Evolutionary conservation across 495 filamentous ascomycete genomes (phyloP).

Genomic region (Acidomyces sp.): DNA sequence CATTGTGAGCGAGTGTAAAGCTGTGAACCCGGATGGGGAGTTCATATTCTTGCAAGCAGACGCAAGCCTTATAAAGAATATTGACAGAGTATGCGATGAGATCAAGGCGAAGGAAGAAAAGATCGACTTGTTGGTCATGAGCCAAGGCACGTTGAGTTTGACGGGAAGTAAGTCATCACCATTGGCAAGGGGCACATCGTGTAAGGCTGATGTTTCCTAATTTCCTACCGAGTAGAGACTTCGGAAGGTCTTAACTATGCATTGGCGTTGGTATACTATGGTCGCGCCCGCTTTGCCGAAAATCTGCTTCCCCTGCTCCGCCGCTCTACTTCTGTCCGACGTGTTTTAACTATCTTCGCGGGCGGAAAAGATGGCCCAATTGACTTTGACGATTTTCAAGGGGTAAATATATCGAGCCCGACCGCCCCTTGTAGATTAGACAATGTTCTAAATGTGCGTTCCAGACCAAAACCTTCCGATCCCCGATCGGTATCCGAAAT

Average conservation of each 20-base stretch:
- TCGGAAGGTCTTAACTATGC: slow-evolving; percentile 21
- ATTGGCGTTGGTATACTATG: slow-evolving; percentile 14
- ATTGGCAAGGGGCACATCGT: background rate
- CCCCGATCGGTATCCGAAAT: slow-evolving; percentile 25
- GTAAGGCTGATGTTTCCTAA: background rate
- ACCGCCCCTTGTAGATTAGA: too few relatives aligned
- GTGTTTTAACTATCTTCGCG: slow-evolving; percentile 46
- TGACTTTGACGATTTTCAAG: slow-evolving; percentile 35
- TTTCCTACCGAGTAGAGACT: slow-evolving; percentile 14
- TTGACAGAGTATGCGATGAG: slow-evolving; percentile 36
- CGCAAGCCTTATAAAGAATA: slow-evolving; percentile 38
- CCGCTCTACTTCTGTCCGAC: slow-evolving; percentile 17
- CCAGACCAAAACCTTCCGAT: too few relatives aligned
- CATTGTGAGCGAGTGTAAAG: slow-evolving; percentile 34
- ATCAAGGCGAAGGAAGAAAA: slow-evolving; percentile 40
- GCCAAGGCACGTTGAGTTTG: slow-evolving; percentile 8
- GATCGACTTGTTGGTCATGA: slow-evolving; percentile 51
- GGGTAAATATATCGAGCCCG: slow-evolving; percentile 14
- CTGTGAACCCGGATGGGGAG: slow-evolving; percentile 28
- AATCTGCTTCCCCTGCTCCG: slow-evolving; percentile 51
- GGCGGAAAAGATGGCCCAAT: slow-evolving; percentile 43
- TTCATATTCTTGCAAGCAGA: slow-evolving; percentile 46
- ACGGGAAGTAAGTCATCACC: slow-evolving; percentile 3
- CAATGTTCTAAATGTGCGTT: too few relatives aligned
- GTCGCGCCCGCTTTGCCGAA: slow-evolving; percentile 25